Percentiles rank a stretch among this genome's conserved stretches.
These are phyloP conservation scores for Starmerella stigmatis DNA, from an alignment of 805 yeast genomes.

Conservation along the genomic window DNA sequence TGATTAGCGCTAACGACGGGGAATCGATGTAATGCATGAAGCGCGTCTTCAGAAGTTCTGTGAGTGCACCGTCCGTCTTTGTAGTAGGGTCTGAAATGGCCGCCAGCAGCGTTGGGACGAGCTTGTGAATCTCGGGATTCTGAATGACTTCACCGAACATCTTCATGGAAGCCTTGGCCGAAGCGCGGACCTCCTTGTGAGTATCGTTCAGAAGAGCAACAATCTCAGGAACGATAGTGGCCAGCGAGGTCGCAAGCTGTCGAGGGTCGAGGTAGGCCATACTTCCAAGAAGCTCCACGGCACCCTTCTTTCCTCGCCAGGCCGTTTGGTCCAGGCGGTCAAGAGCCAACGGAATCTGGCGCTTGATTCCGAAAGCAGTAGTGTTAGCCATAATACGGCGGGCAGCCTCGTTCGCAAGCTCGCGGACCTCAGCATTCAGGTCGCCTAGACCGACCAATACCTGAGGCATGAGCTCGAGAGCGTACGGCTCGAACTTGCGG, in stretches of 20 bases:
- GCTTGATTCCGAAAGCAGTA: constrained; percentile 83
- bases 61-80: constrained; percentile 77
- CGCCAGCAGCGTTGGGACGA: constrained; percentile 74
- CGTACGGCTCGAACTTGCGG: constrained; percentile 83
- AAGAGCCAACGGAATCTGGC: constrained; percentile 82
- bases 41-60: constrained; percentile 75
- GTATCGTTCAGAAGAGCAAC: constrained; percentile 90
- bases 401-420: constrained; percentile 79
- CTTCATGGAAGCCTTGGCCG: constrained; percentile 81
- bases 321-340: constrained; percentile 75
- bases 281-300: constrained; percentile 89
- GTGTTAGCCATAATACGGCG: constrained; percentile 80
- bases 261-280: constrained; percentile 97
- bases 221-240: constrained; percentile 89
- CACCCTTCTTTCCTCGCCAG: constrained; percentile 95
- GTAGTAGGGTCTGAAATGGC: constrained; percentile 96
- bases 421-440: constrained; percentile 70
- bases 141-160: constrained; percentile 94
- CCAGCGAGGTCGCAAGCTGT: constrained; percentile 78
- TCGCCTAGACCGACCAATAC: constrained; percentile 80
- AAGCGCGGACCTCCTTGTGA: constrained; percentile 91
- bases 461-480: constrained; percentile 74
- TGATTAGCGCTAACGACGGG: constrained; percentile 88
- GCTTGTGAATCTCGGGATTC: constrained; percentile 89
- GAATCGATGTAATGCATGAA: constrained; percentile 97